phyloP scores from a whole-genome alignment of 2,329 filamentous ascomycete genomes.

The Pestalotiopsis sp. region DNA sequence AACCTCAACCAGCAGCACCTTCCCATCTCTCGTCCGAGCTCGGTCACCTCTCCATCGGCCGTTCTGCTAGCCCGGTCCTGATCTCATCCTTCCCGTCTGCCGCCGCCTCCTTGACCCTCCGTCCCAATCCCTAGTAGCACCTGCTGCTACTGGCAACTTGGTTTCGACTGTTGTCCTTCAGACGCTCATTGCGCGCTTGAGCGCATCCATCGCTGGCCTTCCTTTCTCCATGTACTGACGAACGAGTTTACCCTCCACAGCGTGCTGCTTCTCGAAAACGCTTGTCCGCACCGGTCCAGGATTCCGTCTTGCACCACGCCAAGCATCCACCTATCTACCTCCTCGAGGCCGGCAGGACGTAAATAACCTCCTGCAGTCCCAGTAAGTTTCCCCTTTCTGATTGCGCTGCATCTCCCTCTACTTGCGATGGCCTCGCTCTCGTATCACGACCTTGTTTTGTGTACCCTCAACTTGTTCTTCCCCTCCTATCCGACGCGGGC shows the following conservation, averaged over 20 bases:
- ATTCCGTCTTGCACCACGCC: slow-evolving; percentile 7
- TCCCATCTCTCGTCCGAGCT: slow-evolving; percentile 4
- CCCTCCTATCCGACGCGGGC: background rate
- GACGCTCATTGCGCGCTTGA: slow-evolving; percentile 21
- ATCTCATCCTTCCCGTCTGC: slow-evolving; percentile 19
- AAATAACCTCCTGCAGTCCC: background rate
- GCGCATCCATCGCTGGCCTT: slow-evolving; percentile 15
- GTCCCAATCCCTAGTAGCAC: slow-evolving; percentile 27
- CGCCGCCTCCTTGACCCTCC: slow-evolving; percentile 20
- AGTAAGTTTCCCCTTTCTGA: background rate
- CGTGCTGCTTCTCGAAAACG: slow-evolving; percentile 21
- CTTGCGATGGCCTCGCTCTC: background rate
- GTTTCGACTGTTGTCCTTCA: slow-evolving; percentile 20
- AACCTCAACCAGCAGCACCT: background rate
- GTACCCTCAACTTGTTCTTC: background rate
- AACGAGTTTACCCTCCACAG: slow-evolving; percentile 16
- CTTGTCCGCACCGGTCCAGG: background rate
- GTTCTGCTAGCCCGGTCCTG: background rate
- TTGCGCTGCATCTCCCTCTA: background rate
- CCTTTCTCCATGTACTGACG: slow-evolving; percentile 25
- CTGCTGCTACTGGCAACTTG: slow-evolving; percentile 29
- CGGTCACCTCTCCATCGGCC: background rate
- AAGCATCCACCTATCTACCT: slow-evolving; percentile 5
- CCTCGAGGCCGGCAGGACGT: background rate
- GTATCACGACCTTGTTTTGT: background rate